phyloP scores from a whole-genome alignment of 371 early-diverging fungal species.

The Mortierella sp. region DNA sequence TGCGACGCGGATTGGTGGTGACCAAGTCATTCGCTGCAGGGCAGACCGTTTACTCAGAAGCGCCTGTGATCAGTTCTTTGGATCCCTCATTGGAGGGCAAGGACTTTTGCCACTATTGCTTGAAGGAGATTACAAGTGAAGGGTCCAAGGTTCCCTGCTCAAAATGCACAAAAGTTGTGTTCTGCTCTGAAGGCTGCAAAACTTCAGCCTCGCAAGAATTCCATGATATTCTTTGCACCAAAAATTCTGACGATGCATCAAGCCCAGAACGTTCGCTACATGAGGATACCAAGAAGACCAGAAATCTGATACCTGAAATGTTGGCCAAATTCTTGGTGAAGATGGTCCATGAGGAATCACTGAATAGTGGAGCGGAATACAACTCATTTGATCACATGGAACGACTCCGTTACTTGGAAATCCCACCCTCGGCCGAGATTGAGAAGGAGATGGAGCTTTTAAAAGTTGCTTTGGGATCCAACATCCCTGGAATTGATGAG shows the following conservation, averaged over 20 bases:
- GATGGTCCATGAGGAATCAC: constrained; percentile 78
- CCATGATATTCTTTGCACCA: constrained; percentile 75
- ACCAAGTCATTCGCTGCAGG: constrained; percentile 75
- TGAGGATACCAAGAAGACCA: constrained; percentile 59
- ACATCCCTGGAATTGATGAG: constrained; percentile 84
- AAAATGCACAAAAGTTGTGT: constrained; percentile 68
- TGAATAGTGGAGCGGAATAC: constrained; percentile 63
- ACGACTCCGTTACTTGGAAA: constrained; percentile 72
- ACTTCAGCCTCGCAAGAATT: constrained; percentile 65
- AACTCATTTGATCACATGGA: constrained; percentile 86
- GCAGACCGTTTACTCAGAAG: constrained; percentile 78
- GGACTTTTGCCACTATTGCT: constrained; percentile 75
- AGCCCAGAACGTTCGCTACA: constrained; percentile 23
- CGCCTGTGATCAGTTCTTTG: constrained; percentile 76
- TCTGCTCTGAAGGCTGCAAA: constrained; percentile 76
- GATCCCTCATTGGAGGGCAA: constrained; percentile 68
- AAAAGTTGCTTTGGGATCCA: constrained; percentile 68
- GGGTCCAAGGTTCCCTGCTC: constrained; percentile 60
- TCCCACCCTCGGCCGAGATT: constrained; percentile 61
- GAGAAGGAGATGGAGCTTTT: constrained; percentile 68
- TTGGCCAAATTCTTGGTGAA: constrained; percentile 79
- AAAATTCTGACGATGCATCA: constrained; percentile 14
- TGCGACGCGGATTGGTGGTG: constrained; percentile 72
- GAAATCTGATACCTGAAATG: constrained; percentile 72
- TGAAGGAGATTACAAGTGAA: constrained; percentile 61